Percentiles rank a stretch among this genome's conserved stretches.
Conservation (phyloP, 208 protist genomes). For the Crithidia sp. region DNA sequence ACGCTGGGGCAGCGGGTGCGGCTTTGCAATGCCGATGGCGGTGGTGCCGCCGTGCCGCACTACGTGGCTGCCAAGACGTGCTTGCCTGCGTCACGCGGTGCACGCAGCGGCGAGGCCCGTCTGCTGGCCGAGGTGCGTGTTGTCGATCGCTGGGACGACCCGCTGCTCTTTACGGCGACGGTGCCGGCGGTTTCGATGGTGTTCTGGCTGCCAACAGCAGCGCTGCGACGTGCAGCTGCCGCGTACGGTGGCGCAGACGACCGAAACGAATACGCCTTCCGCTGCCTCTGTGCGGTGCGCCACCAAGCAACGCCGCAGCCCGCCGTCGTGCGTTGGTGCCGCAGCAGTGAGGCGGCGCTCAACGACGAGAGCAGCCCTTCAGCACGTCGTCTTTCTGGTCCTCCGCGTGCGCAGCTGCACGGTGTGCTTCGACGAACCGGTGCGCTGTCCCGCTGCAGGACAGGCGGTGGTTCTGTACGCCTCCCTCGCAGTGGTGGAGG, state of each 20-base stretch:
- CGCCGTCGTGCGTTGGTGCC: slow-evolving; percentile 40
- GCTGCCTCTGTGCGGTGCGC: slow-evolving; percentile 53
- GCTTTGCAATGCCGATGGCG: slow-evolving; percentile 10
- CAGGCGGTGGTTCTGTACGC: slow-evolving; percentile 69
- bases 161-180: slow-evolving; percentile 34
- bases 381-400: not conserved
- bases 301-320: slow-evolving; percentile 62
- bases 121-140: slow-evolving; percentile 61
- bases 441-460: slow-evolving; percentile 65
- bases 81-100: slow-evolving; percentile 18
- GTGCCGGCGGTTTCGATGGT: slow-evolving; percentile 15
- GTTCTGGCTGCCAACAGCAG: slow-evolving; percentile 16
- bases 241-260: not conserved
- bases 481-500: slow-evolving; percentile 7
- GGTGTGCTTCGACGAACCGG: slow-evolving; percentile 43
- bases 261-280: slow-evolving; percentile 11
- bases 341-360: not conserved
- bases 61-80: slow-evolving; percentile 68
- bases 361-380: slow-evolving; percentile 10
- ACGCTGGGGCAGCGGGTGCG: slow-evolving; percentile 77
- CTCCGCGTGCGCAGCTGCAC: slow-evolving; percentile 7
- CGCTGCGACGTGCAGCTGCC: not conserved
- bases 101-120: slow-evolving; percentile 9
- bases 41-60: slow-evolving; percentile 16
- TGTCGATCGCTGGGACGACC: slow-evolving; percentile 64